Evolutionary conservation across 345 rosid species (phyloP).

Genomic region (Euphorbia pulcherrima): DNA sequence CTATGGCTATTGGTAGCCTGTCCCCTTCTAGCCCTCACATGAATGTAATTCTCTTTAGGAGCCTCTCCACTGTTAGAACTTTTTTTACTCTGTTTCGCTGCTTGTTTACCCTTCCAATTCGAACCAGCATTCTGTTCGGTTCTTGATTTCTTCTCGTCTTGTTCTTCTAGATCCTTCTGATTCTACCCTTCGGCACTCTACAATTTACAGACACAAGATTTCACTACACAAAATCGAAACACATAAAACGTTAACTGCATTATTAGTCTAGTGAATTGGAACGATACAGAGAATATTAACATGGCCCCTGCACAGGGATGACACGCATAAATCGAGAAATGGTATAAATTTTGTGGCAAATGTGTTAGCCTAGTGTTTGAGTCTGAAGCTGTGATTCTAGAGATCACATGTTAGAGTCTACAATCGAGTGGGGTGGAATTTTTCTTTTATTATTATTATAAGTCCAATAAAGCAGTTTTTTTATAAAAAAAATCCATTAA

Average conservation of each 20-base stretch:
- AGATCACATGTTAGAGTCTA: too few species aligned
- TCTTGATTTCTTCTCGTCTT: constrained; percentile 61
- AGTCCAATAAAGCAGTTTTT: too few species aligned
- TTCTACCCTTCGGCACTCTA: constrained; percentile 52
- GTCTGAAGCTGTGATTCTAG: too few species aligned
- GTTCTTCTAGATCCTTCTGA: constrained; percentile 46
- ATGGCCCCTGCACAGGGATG: too few species aligned
- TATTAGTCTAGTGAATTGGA: too few species aligned
- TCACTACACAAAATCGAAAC: constrained; percentile 3
- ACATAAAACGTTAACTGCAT: constrained; percentile 3
- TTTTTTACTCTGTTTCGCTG: constrained; percentile 54
- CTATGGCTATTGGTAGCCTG: constrained; percentile 97
- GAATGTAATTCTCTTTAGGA: constrained; percentile 75
- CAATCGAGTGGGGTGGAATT: too few species aligned
- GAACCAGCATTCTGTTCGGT: constrained; percentile 37
- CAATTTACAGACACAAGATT: neutral
- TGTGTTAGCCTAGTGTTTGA: too few species aligned
- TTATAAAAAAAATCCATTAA: too few species aligned
- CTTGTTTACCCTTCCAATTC: constrained; percentile 45
- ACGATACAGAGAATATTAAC: too few species aligned
- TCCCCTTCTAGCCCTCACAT: constrained; percentile 92
- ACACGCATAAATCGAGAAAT: too few species aligned
- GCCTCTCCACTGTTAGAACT: constrained; percentile 59
- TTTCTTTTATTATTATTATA: too few species aligned
- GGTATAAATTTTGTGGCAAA: too few species aligned